A percentile compares a stretch with the other conserved stretches of the same genome.
Conservation (phyloP, 768 basidiomycete species). For the Suillus ampliporus region DNA sequence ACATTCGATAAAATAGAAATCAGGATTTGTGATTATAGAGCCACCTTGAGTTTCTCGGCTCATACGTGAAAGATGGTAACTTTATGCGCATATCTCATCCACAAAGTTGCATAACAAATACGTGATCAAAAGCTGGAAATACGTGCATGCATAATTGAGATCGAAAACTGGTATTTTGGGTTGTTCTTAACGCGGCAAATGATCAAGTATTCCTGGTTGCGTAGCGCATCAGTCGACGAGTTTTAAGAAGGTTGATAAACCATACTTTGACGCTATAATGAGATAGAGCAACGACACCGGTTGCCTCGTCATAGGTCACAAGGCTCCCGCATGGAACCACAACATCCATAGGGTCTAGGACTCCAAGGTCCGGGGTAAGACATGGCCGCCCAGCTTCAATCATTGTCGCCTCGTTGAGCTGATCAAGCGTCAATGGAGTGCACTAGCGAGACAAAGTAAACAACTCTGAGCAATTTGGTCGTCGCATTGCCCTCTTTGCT, state of each 20-base stretch:
- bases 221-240: not conserved
- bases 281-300: not conserved
- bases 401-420: conserved; percentile 9
- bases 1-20: too few relatives aligned
- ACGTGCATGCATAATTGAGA: not conserved
- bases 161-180: not conserved
- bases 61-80: not conserved
- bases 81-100: not conserved
- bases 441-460: not conserved
- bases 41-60: not conserved
- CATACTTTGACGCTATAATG: conserved; percentile 17
- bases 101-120: not conserved
- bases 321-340: not conserved
- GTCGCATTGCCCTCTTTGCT: not conserved
- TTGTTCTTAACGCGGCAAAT: not conserved
- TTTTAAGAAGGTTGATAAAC: not conserved
- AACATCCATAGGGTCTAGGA: conserved; percentile 3
- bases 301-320: conserved; percentile 8
- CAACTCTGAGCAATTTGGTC: not conserved
- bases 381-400: not conserved
- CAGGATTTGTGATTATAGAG: too few relatives aligned
- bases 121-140: not conserved
- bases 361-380: not conserved
- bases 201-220: conserved; percentile 3
- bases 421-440: conserved; percentile 1